phyloP scores from a whole-genome alignment of 2,329 filamentous ascomycete genomes.

The Aspergillus pseudoviridinutans region DNA sequence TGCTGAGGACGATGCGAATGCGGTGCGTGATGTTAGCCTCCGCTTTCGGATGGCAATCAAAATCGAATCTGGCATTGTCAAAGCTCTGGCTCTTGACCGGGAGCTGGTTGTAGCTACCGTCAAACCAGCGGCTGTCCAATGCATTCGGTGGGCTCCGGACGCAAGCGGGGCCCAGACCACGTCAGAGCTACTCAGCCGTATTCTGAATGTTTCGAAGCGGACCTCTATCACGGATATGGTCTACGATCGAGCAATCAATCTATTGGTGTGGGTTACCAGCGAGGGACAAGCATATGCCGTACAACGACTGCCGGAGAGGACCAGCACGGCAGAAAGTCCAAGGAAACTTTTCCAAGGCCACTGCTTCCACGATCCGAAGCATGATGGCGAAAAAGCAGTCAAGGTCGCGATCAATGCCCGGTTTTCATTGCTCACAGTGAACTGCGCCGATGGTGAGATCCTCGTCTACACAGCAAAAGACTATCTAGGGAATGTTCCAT shows the following conservation, averaged over 20 bases:
- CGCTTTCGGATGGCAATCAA: slow-evolving; percentile 98
- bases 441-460: slow-evolving; percentile 73
- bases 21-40: slow-evolving; percentile 80
- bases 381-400: slow-evolving; percentile 57
- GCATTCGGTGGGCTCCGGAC: slow-evolving; percentile 90
- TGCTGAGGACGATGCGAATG: slow-evolving; percentile 76
- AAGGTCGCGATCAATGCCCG: slow-evolving; percentile 85
- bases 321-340: slow-evolving; percentile 36
- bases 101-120: slow-evolving; percentile 87
- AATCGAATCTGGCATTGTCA: slow-evolving; percentile 90
- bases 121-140: slow-evolving; percentile 92
- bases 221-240: slow-evolving; percentile 77
- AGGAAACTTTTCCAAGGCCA: slow-evolving; percentile 81
- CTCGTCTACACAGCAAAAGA: slow-evolving; percentile 90
- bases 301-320: slow-evolving; percentile 58
- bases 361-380: slow-evolving; percentile 76
- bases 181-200: slow-evolving; percentile 83
- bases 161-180: slow-evolving; percentile 77
- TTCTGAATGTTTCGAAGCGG: slow-evolving; percentile 80
- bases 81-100: slow-evolving; percentile 82
- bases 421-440: slow-evolving; percentile 88
- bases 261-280: slow-evolving; percentile 85
- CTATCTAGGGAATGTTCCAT: slow-evolving; percentile 85
- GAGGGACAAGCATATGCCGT: slow-evolving; percentile 89
- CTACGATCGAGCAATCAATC: slow-evolving; percentile 92